Conservation (phyloP, 352 stramenopile species). For the Phytophthora pluvialis region DNA sequence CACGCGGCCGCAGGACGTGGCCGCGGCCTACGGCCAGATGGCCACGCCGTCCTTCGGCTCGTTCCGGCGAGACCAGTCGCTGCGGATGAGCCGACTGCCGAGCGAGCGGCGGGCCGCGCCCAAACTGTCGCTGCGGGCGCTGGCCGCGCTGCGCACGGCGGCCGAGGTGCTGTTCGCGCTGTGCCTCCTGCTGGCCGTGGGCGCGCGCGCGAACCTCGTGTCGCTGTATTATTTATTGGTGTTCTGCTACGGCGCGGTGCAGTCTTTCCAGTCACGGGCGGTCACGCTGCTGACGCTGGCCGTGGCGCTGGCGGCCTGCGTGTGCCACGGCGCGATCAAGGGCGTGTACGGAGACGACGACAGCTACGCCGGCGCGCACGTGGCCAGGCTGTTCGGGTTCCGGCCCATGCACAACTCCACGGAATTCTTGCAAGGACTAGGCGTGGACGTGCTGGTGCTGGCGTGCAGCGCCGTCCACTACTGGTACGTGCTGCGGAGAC, state of each 20-base stretch:
- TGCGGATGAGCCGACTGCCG: conserved; percentile 10
- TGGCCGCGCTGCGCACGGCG: conserved; percentile 28
- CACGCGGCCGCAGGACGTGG: conserved; percentile 19
- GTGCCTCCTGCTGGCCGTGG: conserved; percentile 60
- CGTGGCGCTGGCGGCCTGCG: conserved; percentile 50
- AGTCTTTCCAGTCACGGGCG: conserved; percentile 64
- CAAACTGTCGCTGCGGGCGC: conserved; percentile 29
- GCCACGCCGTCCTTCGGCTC: conserved; percentile 39
- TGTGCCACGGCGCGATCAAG: conserved; percentile 52
- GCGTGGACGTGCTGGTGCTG: conserved; percentile 67
- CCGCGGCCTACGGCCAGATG: conserved; percentile 44
- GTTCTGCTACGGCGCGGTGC: conserved; percentile 66
- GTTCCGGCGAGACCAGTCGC: conserved; percentile 17
- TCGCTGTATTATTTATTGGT: conserved; percentile 75
- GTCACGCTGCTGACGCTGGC: conserved; percentile 54
- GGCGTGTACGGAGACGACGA: conserved; percentile 18
- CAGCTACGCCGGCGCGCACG: conserved; percentile 20
- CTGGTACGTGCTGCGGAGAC: conserved; percentile 62
- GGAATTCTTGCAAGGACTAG: conserved; percentile 56
- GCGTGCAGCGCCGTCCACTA: conserved; percentile 62
- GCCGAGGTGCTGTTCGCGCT: conserved; percentile 53
- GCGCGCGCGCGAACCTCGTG: conserved; percentile 57
- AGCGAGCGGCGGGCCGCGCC: conserved; percentile 8
- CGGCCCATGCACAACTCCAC: conserved; percentile 36
- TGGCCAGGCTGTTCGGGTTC: conserved; percentile 57